These are phyloP conservation scores for Aspergillus fructus DNA, from an alignment of 2,329 filamentous ascomycete species.

Conservation along the genomic window DNA sequence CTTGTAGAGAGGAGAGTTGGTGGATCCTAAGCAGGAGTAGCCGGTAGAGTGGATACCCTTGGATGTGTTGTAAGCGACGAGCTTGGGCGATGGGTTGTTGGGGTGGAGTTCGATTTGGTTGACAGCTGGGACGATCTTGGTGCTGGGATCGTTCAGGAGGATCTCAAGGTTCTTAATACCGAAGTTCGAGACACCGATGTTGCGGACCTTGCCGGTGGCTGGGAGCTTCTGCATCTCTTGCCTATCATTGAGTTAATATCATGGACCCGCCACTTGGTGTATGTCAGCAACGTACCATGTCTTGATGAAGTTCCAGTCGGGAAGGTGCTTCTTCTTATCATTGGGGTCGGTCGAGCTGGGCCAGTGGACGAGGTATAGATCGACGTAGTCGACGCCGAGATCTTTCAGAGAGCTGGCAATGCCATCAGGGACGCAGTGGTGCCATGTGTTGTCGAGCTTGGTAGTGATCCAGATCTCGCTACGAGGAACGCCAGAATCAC, in stretches of 20 bases:
- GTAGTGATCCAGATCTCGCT: constrained; percentile 68
- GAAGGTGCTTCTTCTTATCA: constrained; percentile 59
- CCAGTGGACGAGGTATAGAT: constrained; percentile 73
- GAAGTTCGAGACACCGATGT: constrained; percentile 87
- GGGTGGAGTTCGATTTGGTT: constrained; percentile 57
- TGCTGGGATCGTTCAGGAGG: constrained; percentile 66
- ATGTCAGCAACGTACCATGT: constrained; percentile 65
- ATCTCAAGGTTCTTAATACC: constrained; percentile 76
- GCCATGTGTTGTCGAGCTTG: constrained; percentile 67
- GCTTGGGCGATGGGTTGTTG: constrained; percentile 68
- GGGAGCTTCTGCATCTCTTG: constrained; percentile 47
- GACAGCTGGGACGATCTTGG: constrained; percentile 50
- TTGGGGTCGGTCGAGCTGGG: constrained; percentile 55
- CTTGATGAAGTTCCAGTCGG: constrained; percentile 79
- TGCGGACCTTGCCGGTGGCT: constrained; percentile 63
- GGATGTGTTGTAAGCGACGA: constrained; percentile 51
- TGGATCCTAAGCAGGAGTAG: constrained; percentile 57
- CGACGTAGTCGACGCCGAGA: constrained; percentile 66
- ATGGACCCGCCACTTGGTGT: constrained; percentile 59
- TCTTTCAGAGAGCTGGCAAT: constrained; percentile 63
- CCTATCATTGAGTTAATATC: constrained; percentile 64
- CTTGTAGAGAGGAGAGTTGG: constrained; percentile 55
- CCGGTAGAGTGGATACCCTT: constrained; percentile 57
- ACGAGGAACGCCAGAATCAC: constrained; percentile 64
- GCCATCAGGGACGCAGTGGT: constrained; percentile 62